Base-by-base conservation (phyloP, 2,329 filamentous ascomycete genomes). In the Chaetomiaceae sp. region DNA sequence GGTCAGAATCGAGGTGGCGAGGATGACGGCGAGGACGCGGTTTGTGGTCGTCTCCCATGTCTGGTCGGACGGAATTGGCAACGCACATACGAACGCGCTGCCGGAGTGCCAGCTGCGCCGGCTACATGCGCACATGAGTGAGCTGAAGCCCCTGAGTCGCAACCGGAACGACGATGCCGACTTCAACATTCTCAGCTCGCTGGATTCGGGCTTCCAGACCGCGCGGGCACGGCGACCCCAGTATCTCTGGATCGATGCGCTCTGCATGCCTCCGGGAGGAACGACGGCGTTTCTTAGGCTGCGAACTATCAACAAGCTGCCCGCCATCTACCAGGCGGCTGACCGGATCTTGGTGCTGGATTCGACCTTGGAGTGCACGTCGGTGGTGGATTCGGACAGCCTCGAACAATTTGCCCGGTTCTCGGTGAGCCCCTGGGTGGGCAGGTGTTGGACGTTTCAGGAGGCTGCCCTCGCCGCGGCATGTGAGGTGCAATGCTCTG, bases 171-270 rank as follows among this genome's bases (percentile, higher is more conserved):
- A 15, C 1, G 53, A 49, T 10, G 22, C 26, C 6, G 48, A 53
- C 15, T 45, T 53, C 17, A 52, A 49, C 22, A 18, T 50, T 9
- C 18, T 55, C 27, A 49, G 38, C 44, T 55, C 52, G 6, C 48
- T 53, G 2, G 52, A 55, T 18, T 45, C 48, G 8, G 50, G 50
- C 3, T 55, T 55, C 30, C 52, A 53, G 26, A 17, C 48, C 11
- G 48, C 50, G 4, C 35, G 30, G 26, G 34, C 43, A 7, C 37
- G 46, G 4, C 45, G 43, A 9, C 51, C 54, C 2, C 48, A 44
- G 10, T 55, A 50, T 36, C 48, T 56, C 17, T 56, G 54, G 54
- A 55, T 56, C 11, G 54, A 55, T 15, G 53, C 51, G 15, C 35
- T 56, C 6, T 56, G 54, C 10, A 55, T 56, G 47, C 54, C 54